Conservation (phyloP, 805 yeast species). For the Priceomyces carsonii region DNA sequence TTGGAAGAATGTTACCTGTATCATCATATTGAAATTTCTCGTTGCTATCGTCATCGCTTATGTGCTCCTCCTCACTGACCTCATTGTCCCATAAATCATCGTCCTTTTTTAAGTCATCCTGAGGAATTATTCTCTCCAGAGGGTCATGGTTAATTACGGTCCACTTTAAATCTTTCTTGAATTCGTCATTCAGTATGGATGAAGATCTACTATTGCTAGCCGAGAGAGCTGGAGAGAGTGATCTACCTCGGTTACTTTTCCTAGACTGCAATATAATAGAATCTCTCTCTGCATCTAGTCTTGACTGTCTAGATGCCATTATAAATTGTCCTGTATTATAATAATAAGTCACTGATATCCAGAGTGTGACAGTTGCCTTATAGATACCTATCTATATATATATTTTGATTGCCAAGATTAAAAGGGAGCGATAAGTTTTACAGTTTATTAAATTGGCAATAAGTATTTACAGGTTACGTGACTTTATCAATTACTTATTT, state of each 20-base stretch:
- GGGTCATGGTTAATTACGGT: constrained; percentile 75
- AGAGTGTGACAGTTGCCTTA: no score
- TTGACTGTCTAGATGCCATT: constrained; percentile 38
- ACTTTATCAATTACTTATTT: not conserved
- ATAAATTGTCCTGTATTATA: not conserved
- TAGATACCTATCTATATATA: not conserved
- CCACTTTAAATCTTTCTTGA: constrained; percentile 52
- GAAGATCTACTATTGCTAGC: constrained; percentile 33
- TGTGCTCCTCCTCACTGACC: constrained; percentile 59
- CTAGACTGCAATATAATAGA: constrained; percentile 39
- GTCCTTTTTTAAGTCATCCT: constrained; percentile 12
- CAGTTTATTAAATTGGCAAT: not conserved
- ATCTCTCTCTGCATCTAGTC: constrained; percentile 43
- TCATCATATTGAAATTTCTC: constrained; percentile 60
- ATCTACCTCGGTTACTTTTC: constrained; percentile 34
- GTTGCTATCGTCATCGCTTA: constrained; percentile 58
- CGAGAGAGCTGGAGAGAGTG: constrained; percentile 32
- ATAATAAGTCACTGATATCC: no score
- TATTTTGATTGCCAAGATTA: not conserved
- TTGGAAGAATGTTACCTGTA: constrained; percentile 59
- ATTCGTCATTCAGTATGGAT: constrained; percentile 37
- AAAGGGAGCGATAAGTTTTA: not conserved
- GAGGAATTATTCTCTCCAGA: constrained; percentile 52
- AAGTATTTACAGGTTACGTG: constrained; percentile 7
- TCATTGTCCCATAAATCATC: constrained; percentile 27